phyloP scores from a whole-genome alignment of 805 yeast species.

The Kuraishia ogatae region DNA sequence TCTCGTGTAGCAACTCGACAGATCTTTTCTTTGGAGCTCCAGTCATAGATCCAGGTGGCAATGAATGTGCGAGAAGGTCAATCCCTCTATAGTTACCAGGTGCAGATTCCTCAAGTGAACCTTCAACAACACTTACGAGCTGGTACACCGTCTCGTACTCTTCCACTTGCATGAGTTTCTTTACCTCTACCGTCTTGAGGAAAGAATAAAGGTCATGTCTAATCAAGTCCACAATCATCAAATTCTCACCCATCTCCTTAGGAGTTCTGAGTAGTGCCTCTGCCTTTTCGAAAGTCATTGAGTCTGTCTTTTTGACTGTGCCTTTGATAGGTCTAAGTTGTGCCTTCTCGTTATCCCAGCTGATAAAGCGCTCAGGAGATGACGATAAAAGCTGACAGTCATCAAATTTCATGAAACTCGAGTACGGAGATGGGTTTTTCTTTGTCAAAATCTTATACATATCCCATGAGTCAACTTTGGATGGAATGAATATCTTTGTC shows the following conservation, averaged over 20 bases:
- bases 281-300: constrained; percentile 51
- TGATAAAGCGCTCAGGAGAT: constrained; percentile 89
- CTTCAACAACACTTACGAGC: constrained; percentile 81
- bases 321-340: constrained; percentile 96
- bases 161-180: constrained; percentile 83
- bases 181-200: constrained; percentile 56
- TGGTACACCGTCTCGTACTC: constrained; percentile 90
- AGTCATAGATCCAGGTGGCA: constrained; percentile 99
- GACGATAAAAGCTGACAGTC: constrained; percentile 67
- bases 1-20: constrained; percentile 63
- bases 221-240: constrained; percentile 94
- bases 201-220: constrained; percentile 81
- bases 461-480: constrained; percentile 56
- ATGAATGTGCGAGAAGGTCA: constrained; percentile 66
- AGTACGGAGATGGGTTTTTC: constrained; percentile 88
- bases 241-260: constrained; percentile 90
- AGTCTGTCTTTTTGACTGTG: constrained; percentile 65
- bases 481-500: constrained; percentile 48
- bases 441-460: constrained; percentile 64
- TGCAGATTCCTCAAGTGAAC: constrained; percentile 29
- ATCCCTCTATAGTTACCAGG: constrained; percentile 46
- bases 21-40: constrained; percentile 97
- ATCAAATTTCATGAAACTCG: constrained; percentile 67
- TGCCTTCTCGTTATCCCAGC: constrained; percentile 58
- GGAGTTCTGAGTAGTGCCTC: constrained; percentile 62